phyloP scores from a whole-genome alignment of 352 stramenopile genomes.

The Plasmopara viticola region DNA sequence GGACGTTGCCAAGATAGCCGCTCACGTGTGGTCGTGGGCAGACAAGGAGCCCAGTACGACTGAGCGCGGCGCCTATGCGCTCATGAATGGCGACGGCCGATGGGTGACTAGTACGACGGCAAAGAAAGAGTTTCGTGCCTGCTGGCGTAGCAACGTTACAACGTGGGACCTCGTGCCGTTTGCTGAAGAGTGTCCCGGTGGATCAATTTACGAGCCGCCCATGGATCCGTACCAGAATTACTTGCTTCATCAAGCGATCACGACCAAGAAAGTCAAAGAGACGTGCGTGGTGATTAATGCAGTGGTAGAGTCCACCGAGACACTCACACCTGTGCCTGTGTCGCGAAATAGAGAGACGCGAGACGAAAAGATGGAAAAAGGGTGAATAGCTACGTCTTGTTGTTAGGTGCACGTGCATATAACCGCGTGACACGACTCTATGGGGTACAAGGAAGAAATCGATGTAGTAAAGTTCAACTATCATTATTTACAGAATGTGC shows the following conservation, averaged over 20 bases:
- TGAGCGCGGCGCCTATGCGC: constrained; percentile 16
- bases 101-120: constrained; percentile 20
- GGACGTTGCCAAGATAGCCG: constrained; percentile 45
- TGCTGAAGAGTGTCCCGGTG: constrained; percentile 17
- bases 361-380: background rate
- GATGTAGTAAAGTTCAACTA: no score
- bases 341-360: background rate
- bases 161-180: constrained; percentile 33
- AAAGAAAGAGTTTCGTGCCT: constrained; percentile 26
- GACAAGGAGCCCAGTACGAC: constrained; percentile 40
- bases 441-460: no score
- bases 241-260: constrained; percentile 29
- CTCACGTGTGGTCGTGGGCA: constrained; percentile 50
- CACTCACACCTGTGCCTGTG: background rate
- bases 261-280: constrained; percentile 21
- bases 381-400: background rate
- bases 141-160: constrained; percentile 30
- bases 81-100: constrained; percentile 32
- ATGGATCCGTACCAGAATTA: constrained; percentile 50
- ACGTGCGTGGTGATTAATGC: constrained; percentile 41
- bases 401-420: no score
- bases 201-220: constrained; percentile 26
- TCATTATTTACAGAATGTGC: no score
- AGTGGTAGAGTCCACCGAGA: background rate
- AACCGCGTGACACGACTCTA: no score